A percentile compares a stretch with the other conserved stretches of the same genome.
Conservation (phyloP, 352 stramenopile species). For the Pythium sp. region DNA sequence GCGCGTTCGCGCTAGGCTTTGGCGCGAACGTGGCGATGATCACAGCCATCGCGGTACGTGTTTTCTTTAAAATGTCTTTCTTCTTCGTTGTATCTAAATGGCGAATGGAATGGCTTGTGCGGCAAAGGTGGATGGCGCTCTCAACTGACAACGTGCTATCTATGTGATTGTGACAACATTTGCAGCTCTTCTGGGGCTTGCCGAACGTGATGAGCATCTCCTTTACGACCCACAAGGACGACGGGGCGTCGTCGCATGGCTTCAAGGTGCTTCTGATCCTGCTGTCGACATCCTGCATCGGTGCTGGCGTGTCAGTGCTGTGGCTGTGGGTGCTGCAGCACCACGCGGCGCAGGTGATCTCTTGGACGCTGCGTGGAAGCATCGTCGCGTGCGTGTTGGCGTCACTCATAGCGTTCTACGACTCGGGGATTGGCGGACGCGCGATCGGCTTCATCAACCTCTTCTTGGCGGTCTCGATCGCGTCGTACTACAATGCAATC, state of each 20-base stretch:
- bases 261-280: conserved; percentile 73
- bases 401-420: conserved; percentile 54
- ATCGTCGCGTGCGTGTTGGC: conserved; percentile 53
- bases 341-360: conserved; percentile 68
- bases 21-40: conserved; percentile 54
- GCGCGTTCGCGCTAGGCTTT: conserved; percentile 63
- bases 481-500: conserved; percentile 64
- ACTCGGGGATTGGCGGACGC: conserved; percentile 71
- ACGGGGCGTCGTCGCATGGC: conserved; percentile 56
- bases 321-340: conserved; percentile 80
- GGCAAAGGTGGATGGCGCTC: neutral
- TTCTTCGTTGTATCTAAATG: neutral
- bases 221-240: conserved; percentile 72
- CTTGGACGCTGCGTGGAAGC: conserved; percentile 60
- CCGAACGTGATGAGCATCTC: conserved; percentile 75
- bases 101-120: neutral
- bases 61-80: neutral
- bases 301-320: conserved; percentile 58
- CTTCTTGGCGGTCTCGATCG: conserved; percentile 62
- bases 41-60: conserved; percentile 53
- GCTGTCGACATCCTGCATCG: conserved; percentile 60
- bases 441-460: conserved; percentile 83
- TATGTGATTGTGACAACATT: neutral
- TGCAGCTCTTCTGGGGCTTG: conserved; percentile 70
- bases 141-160: neutral